Evolutionary conservation across 1,139 yeast genomes (phyloP).

Genomic region (Fermentozyma sake): DNA sequence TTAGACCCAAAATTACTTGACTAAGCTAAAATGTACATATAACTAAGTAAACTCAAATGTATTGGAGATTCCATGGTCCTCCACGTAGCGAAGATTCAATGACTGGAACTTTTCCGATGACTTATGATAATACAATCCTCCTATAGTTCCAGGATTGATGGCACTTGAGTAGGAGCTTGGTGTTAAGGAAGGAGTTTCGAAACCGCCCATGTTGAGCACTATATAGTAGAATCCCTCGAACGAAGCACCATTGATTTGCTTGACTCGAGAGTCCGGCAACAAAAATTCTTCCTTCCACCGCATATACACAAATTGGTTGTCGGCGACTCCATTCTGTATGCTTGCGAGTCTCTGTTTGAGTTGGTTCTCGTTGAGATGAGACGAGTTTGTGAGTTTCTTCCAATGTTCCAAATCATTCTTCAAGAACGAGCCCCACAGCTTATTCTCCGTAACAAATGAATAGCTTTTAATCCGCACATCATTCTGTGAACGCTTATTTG

Average conservation of each 20-base stretch:
- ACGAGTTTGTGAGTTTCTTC: slow-evolving; percentile 62
- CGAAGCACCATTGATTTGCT: slow-evolving; percentile 71
- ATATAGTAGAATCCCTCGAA: slow-evolving; percentile 92
- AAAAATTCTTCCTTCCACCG: slow-evolving; percentile 91
- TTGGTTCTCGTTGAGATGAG: slow-evolving; percentile 17
- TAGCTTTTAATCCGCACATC: slow-evolving; percentile 33
- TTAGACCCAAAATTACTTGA: not conserved
- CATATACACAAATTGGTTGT: slow-evolving; percentile 64
- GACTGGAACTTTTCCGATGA: slow-evolving; percentile 72
- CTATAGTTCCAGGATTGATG: slow-evolving; percentile 51
- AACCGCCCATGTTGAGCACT: slow-evolving; percentile 66
- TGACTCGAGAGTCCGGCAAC: slow-evolving; percentile 74
- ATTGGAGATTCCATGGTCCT: slow-evolving; percentile 24
- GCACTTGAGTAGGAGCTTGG: slow-evolving; percentile 6
- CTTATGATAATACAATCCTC: slow-evolving; percentile 79
- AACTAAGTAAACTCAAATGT: slow-evolving; percentile 20
- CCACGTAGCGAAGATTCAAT: slow-evolving; percentile 31
- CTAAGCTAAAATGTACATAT: slow-evolving; percentile 1
- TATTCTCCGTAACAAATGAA: slow-evolving; percentile 39
- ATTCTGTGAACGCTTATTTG: slow-evolving; percentile 9
- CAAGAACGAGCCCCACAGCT: slow-evolving; percentile 56
- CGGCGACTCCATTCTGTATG: slow-evolving; percentile 28
- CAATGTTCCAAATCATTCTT: slow-evolving; percentile 81
- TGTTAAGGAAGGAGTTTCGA: slow-evolving; percentile 1
- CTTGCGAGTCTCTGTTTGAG: slow-evolving; percentile 17